Percentiles rank a stretch among this genome's conserved stretches.
Evolutionary conservation across 768 basidiomycete genomes (phyloP).

Genomic region (Mycena sanguinolenta): DNA sequence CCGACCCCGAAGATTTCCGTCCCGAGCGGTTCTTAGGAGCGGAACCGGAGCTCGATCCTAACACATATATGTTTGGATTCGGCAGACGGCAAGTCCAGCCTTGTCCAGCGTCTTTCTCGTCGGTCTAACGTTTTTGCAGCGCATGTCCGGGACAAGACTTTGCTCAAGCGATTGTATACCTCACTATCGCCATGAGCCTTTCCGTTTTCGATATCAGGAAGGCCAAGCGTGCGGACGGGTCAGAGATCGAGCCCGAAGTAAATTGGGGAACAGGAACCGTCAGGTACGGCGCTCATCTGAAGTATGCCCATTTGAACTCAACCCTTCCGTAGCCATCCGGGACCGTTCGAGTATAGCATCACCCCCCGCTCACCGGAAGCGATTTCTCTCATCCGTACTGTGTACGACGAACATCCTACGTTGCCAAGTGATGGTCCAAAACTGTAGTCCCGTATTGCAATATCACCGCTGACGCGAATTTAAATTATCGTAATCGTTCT

Average conservation of each 20-base stretch:
- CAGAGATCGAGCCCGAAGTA: constrained; percentile 49
- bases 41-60: constrained; percentile 51
- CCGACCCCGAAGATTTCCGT: constrained; percentile 44
- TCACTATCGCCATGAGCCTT: constrained; percentile 44
- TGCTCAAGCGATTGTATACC: constrained; percentile 45
- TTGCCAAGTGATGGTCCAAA: constrained; percentile 39
- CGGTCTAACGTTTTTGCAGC: constrained; percentile 5
- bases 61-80: constrained; percentile 59
- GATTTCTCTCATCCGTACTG: constrained; percentile 36
- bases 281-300: constrained; percentile 39
- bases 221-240: constrained; percentile 39
- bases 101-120: neutral
- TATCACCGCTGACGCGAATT: neutral
- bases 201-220: constrained; percentile 45
- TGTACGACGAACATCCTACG: constrained; percentile 33
- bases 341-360: constrained; percentile 41
- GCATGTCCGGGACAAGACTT: constrained; percentile 48
- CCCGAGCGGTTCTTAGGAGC: constrained; percentile 55
- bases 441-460: constrained; percentile 19
- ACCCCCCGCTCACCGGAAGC: constrained; percentile 40
- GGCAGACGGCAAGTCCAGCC: constrained; percentile 51
- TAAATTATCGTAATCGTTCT: too few relatives aligned
- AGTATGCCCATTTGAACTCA: constrained; percentile 10
- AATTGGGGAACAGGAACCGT: constrained; percentile 54
- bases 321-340: constrained; percentile 38